These are phyloP conservation scores for Boletus reticulatus DNA, from an alignment of 768 basidiomycete genomes.

Conservation along the genomic window DNA sequence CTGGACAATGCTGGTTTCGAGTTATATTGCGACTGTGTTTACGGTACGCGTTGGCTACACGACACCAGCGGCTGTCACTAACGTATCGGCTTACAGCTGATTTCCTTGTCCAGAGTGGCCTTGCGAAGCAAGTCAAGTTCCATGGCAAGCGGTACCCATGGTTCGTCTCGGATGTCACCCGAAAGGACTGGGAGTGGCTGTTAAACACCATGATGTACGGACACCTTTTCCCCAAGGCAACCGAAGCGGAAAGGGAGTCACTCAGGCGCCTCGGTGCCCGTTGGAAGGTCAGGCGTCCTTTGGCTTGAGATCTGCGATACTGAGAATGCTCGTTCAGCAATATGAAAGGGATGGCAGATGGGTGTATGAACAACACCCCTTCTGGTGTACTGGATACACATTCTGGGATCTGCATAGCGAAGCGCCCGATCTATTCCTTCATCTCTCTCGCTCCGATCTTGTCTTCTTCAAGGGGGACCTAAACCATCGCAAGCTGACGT, in stretches of 20 bases:
- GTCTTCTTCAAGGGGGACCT: conserved; percentile 95
- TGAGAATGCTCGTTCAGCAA: conserved; percentile 46
- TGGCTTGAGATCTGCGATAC: not conserved
- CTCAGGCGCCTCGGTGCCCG: conserved; percentile 74
- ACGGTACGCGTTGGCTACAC: conserved; percentile 48
- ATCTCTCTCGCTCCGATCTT: conserved; percentile 85
- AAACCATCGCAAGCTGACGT: conserved; percentile 89
- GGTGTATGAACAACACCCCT: conserved; percentile 92
- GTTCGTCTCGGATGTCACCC: conserved; percentile 94
- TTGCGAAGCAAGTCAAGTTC: conserved; percentile 83
- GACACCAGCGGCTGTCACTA: not conserved
- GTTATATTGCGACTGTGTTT: conserved; percentile 83
- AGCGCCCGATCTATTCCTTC: conserved; percentile 88
- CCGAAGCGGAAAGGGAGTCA: conserved; percentile 78
- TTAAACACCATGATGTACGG: conserved; percentile 87
- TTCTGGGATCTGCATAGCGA: conserved; percentile 85
- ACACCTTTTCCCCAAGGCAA: conserved; percentile 83
- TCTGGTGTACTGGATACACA: conserved; percentile 96
- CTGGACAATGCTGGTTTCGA: conserved; percentile 86
- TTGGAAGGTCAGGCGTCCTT: conserved; percentile 68
- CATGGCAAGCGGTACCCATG: conserved; percentile 95
- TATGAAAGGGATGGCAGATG: conserved; percentile 92
- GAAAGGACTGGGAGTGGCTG: conserved; percentile 93
- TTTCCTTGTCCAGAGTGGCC: conserved; percentile 88
- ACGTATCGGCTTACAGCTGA: conserved; percentile 59